These are phyloP conservation scores for Solanum piurae DNA, from an alignment of 257 asterid genomes.

Conservation along the genomic window DNA sequence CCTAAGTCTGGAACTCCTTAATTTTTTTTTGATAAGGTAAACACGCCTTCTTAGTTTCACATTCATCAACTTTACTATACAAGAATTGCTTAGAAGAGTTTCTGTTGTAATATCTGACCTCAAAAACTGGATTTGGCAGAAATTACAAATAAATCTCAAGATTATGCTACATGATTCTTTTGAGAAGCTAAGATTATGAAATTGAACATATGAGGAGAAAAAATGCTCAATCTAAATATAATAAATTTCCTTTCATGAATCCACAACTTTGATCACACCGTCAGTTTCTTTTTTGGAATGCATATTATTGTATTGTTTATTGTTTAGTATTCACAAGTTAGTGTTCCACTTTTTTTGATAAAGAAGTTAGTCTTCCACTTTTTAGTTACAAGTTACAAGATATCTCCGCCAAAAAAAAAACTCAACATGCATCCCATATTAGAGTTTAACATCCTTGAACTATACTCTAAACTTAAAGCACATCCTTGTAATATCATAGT, in stretches of 20 bases:
- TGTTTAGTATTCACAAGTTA: background rate
- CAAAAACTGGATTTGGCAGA: background rate
- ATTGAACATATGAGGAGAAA: background rate
- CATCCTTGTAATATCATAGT: background rate
- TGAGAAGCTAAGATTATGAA: background rate
- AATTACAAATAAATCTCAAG: background rate
- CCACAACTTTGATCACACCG: background rate
- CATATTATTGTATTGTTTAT: background rate
- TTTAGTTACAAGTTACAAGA: background rate
- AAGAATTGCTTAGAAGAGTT: background rate
- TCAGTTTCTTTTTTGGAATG: background rate
- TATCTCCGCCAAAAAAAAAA: background rate
- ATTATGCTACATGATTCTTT: background rate
- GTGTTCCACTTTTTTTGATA: background rate
- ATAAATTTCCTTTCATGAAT: background rate
- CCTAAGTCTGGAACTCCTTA: background rate
- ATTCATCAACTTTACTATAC: background rate
- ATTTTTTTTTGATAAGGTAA: background rate
- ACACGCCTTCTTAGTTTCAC: background rate
- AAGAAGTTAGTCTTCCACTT: background rate
- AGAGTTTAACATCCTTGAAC: background rate
- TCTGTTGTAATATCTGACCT: background rate
- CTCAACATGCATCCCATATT: background rate
- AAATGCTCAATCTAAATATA: background rate
- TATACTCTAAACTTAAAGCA: background rate